Conservation (phyloP, 805 yeast genomes). For the Candida chauliodis region DNA sequence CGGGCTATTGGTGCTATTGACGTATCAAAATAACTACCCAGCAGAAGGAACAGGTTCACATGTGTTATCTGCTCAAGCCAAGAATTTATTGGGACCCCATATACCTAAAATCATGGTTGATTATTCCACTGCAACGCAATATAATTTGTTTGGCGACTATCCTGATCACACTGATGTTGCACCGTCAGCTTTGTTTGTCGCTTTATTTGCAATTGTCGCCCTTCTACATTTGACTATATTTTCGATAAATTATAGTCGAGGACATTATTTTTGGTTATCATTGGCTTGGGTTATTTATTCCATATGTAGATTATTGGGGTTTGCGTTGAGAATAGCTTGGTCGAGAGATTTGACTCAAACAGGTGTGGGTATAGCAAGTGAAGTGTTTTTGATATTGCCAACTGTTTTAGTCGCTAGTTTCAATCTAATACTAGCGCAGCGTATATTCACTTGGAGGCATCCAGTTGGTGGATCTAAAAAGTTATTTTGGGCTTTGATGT, state of each 20-base stretch:
- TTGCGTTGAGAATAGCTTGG: constrained; percentile 57
- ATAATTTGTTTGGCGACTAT: constrained; percentile 59
- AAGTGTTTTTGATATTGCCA: constrained; percentile 54
- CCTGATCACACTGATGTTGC: constrained; percentile 51
- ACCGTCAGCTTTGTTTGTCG: constrained; percentile 58
- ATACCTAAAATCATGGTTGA: constrained; percentile 41
- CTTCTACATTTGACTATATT: constrained; percentile 49
- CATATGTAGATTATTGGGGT: constrained; percentile 54
- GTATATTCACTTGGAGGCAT: constrained; percentile 74
- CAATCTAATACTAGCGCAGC: constrained; percentile 64
- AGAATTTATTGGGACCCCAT: constrained; percentile 25
- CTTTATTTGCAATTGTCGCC: constrained; percentile 45
- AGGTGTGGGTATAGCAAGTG: constrained; percentile 52
- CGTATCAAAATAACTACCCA: constrained; percentile 27
- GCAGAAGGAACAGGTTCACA: constrained; percentile 30
- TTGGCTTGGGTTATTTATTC: constrained; percentile 54
- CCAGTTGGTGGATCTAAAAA: constrained; percentile 61
- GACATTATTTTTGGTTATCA: constrained; percentile 58
- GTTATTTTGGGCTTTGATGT: constrained; percentile 50
- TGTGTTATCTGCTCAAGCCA: constrained; percentile 25
- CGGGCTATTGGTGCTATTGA: constrained; percentile 27
- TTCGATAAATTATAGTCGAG: constrained; percentile 44
- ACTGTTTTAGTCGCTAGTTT: constrained; percentile 56
- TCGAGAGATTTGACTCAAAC: constrained; percentile 45
- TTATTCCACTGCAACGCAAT: constrained; percentile 38